Conservation (phyloP, 441 rosid species). For the Corymbia calophylla region DNA sequence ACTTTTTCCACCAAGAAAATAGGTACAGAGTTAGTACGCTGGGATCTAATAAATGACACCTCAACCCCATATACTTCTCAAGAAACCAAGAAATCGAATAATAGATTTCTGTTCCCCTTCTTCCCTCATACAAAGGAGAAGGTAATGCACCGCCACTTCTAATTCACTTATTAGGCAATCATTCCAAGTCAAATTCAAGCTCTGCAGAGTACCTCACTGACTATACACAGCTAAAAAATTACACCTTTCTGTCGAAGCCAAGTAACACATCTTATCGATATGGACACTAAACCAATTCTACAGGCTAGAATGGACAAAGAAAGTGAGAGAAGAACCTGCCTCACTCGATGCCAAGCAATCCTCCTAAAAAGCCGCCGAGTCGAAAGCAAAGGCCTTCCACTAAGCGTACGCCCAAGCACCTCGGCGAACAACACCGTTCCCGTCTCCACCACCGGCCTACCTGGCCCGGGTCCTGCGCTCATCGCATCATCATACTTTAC, state of each 20-base stretch:
- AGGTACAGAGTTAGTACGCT: not conserved
- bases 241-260: not conserved
- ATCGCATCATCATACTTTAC: conserved; percentile 52
- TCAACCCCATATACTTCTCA: not conserved
- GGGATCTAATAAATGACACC: not conserved
- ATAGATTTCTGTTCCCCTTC: not conserved
- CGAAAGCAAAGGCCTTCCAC: conserved; percentile 88
- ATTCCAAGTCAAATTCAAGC: not conserved
- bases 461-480: conserved; percentile 29
- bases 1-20: not conserved
- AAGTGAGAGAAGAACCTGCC: conserved; percentile 90
- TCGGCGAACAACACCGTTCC: conserved; percentile 83
- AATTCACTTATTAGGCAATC: not conserved
- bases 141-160: not conserved
- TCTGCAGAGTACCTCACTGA: not conserved
- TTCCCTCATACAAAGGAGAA: not conserved
- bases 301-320: not conserved
- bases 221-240: not conserved
- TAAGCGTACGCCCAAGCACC: conserved; percentile 85
- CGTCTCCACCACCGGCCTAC: conserved; percentile 78
- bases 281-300: not conserved
- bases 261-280: not conserved
- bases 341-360: conserved; percentile 91
- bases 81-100: not conserved
- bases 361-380: conserved; percentile 57